A percentile compares a stretch with the other conserved stretches of the same genome.
Conservation (phyloP, 2,329 filamentous ascomycete genomes). For the Aspergillus alliaceus region DNA sequence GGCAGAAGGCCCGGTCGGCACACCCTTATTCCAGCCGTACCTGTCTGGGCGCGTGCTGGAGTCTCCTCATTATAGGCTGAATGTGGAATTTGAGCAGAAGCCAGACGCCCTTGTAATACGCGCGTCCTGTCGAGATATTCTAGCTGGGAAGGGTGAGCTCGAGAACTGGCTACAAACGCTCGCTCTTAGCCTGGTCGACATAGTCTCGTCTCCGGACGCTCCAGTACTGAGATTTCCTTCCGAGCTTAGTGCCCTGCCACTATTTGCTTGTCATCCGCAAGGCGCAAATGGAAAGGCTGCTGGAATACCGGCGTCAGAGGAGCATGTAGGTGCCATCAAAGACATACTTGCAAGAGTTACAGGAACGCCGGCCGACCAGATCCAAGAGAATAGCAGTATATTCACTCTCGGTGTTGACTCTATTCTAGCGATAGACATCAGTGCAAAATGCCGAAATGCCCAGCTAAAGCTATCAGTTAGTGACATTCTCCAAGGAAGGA, state of each 20-base stretch:
- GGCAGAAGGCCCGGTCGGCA: not conserved
- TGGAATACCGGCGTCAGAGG: not conserved
- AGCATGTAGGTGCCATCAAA: not conserved
- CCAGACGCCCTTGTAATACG: not conserved
- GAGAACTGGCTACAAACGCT: not conserved
- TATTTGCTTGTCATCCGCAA: not conserved
- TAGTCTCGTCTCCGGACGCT: not conserved
- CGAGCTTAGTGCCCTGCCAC: not conserved
- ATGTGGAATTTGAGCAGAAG: not conserved
- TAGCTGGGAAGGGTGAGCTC: not conserved
- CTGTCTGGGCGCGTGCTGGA: not conserved
- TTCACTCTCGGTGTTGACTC: not conserved
- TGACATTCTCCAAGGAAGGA: not conserved
- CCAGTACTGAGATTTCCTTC: not conserved
- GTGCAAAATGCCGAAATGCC: not conserved
- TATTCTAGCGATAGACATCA: not conserved
- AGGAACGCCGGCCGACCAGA: not conserved
- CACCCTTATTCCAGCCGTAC: not conserved
- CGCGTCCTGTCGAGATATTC: not conserved
- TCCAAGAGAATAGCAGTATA: not conserved
- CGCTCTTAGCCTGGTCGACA: not conserved
- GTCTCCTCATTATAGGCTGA: not conserved
- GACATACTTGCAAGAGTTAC: not conserved
- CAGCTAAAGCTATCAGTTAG: not conserved
- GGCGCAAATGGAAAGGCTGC: not conserved